These are phyloP conservation scores for Protomyces inouyei DNA, from an alignment of 1,139 yeast species.

Conservation along the genomic window DNA sequence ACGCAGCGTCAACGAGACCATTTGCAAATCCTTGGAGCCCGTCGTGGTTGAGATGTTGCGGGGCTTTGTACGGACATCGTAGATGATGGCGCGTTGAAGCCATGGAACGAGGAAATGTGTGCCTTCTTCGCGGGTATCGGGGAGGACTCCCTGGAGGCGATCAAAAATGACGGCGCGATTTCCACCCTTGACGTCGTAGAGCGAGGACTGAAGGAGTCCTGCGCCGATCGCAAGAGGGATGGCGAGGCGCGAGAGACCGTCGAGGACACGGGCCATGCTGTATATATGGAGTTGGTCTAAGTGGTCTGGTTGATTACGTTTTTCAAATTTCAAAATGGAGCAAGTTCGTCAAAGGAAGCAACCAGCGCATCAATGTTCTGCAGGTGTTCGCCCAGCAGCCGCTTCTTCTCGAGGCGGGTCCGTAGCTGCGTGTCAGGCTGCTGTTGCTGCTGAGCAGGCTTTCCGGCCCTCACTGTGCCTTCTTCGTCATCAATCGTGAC, in stretches of 20 bases:
- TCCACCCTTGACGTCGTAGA: constrained; percentile 84
- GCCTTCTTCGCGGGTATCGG: constrained; percentile 87
- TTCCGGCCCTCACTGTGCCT: not conserved
- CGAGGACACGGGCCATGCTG: constrained; percentile 22
- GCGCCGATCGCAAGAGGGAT: constrained; percentile 55
- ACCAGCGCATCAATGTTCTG: constrained; percentile 49
- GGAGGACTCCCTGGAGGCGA: constrained; percentile 82
- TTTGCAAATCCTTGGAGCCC: constrained; percentile 95
- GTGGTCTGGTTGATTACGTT: constrained; percentile 48
- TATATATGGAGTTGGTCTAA: constrained; percentile 46
- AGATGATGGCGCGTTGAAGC: constrained; percentile 85
- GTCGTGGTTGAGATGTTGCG: constrained; percentile 91
- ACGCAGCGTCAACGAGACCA: constrained; percentile 86
- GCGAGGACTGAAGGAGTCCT: constrained; percentile 63
- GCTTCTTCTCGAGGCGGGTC: constrained; percentile 53
- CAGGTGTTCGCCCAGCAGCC: constrained; percentile 48
- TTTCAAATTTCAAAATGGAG: constrained; percentile 45
- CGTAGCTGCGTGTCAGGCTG: constrained; percentile 34
- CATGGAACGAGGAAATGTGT: constrained; percentile 94
- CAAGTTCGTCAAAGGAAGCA: constrained; percentile 44
- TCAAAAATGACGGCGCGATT: constrained; percentile 93
- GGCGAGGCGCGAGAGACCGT: constrained; percentile 30
- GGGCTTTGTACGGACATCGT: constrained; percentile 88
- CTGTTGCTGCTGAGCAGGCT: not conserved
- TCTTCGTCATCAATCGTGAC: constrained; percentile 15